These are phyloP conservation scores for Diaporthe citrichinensis DNA, from an alignment of 2,329 filamentous ascomycete species.

Conservation along the genomic window DNA sequence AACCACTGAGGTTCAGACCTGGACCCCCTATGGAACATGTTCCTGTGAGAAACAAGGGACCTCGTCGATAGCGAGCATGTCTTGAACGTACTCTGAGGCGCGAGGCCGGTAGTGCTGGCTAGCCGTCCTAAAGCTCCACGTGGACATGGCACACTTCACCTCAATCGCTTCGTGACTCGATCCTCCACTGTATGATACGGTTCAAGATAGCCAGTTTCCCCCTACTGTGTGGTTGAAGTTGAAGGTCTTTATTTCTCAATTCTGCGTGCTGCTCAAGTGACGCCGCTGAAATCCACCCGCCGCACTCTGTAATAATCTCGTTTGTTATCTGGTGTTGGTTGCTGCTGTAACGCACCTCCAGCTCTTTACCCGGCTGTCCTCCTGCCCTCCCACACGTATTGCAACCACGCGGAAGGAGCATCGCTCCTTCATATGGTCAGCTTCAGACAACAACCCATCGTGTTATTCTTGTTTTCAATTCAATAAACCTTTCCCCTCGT, in stretches of 20 bases:
- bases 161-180: neutral
- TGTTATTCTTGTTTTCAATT: neutral
- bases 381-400: neutral
- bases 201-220: neutral
- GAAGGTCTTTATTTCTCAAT: neutral
- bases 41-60: neutral
- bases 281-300: neutral
- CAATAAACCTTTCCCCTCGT: neutral
- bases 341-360: neutral
- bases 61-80: neutral
- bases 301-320: neutral
- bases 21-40: neutral
- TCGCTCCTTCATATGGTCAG: neutral
- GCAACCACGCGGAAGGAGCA: neutral
- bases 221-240: neutral
- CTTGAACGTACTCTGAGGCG: neutral
- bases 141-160: slow-evolving; percentile 10
- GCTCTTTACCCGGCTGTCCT: neutral
- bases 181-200: neutral
- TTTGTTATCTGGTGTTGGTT: neutral
- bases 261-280: slow-evolving; percentile 2
- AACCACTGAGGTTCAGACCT: neutral
- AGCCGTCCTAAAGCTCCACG: neutral
- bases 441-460: neutral
- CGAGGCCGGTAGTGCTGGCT: slow-evolving; percentile 18